Base-by-base conservation (phyloP, 129 eudicot species). In the Tanacetum coccineum region DNA sequence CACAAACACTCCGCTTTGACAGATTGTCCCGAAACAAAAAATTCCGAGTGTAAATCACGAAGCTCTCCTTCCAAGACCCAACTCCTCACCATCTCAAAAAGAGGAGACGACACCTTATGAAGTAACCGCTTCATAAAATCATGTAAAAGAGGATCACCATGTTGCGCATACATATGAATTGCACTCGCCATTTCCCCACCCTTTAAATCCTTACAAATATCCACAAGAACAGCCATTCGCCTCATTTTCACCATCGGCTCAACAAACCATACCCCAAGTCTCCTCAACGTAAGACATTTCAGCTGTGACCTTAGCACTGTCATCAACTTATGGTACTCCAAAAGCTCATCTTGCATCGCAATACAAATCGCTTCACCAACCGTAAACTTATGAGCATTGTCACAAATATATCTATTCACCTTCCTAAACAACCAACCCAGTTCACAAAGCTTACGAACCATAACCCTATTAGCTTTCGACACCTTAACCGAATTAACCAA, bases 11-110 rank as follows among this genome's bases (percentile, higher is more conserved):
- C 97, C 2, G 84, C 86, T 64, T 83, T 91, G 1, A 83, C 92
- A 9, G 90, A 86, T 55, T 91, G 93, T 39, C 86, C 86, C 18
- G 78, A 74, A 42, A 91, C 83, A 64, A 91, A 91, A 59, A 87
- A 91, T 32, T 91, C 97, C 0, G 84, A 73, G 58, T 73, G 79
- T 22, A 81, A 66, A 81, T 91, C 97, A 73, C 87, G 93, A 50
- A 91, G 90, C 72, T 91, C 90, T 45, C 97, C 97, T 79, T 91
- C 93, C 74, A 91, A 70, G 25, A 91, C 97, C 97, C 97, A 91
- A 64, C 93, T 83, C 79, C 93, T 87, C 58, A 91, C 97, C 95
- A 87, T 91, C 66, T 91, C 95, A 71, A 91, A 91, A 70, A 91
- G 88, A 7, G 97, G 97, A 17, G 86, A 87, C 44, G 84, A 82